Evolutionary conservation across 768 basidiomycete species (phyloP), one percentile per base, ranked within the genome.

Genomic region (Postia placenta): DNA sequence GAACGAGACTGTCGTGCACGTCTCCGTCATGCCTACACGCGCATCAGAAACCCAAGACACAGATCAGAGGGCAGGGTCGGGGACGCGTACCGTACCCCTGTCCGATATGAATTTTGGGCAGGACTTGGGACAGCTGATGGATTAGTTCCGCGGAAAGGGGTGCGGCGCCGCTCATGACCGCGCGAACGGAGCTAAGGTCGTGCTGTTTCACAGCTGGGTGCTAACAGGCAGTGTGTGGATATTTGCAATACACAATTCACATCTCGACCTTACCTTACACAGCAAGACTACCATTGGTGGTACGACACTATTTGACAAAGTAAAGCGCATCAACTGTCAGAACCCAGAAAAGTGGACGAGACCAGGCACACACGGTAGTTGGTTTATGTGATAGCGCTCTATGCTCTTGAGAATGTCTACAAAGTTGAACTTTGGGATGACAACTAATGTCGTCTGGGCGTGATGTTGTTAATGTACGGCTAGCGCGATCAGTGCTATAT

Each of bases 391-490:
- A 64, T 85, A 73, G 17, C 71, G 73, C 25, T 73, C 67, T 26
- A 86, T 79, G 64, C 80, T 83, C 39, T 74, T 68, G 17, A 87
- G 70, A 69, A 83, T 79, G n/a, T 71, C 72, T 22, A 69, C 67
- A 45, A 83, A 83, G 52, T 72, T 79, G 61, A 85, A 86, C 54
- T 75, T 83, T 4, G 79, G 74, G 11, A 85, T 64, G 11, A 85
- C 69, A 11, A 85, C 81, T 22, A 85, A 35, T 0, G 76, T 69
- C 54, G 79, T 70, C 73, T 76, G 51, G 22, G 19, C 19, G n/a
- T 5, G n/a, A 36, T 12, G 24, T 11, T 4, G 5, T 17, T 5
- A 1, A 15, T n/a, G 5, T 19, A 15, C 2, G 15, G 23, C 6
- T 46, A 9, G 23, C 15, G 4, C 2, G 2, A 2, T 12, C 2